A percentile compares a stretch with the other conserved stretches of the same genome.
Conservation (phyloP, 1,139 yeast genomes). For the Fermentozyma sake region DNA sequence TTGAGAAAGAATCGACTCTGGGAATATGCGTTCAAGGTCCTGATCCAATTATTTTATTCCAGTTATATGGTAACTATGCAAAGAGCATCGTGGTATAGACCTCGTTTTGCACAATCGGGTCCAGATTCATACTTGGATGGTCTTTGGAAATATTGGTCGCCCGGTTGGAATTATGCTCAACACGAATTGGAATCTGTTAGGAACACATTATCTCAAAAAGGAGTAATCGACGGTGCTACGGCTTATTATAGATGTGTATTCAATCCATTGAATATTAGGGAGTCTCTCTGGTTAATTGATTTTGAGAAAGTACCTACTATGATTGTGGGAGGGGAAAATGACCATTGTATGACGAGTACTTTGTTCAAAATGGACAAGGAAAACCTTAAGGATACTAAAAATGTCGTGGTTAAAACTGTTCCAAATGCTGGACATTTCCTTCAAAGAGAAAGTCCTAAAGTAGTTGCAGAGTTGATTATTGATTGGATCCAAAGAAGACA, state of each 20-base stretch:
- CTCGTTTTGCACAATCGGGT: slow-evolving; percentile 15
- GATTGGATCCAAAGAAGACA: slow-evolving; percentile 26
- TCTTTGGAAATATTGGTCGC: slow-evolving; percentile 42
- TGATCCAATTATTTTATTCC: slow-evolving; percentile 32
- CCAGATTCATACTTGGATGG: slow-evolving; percentile 24
- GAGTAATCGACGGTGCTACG: slow-evolving; percentile 36
- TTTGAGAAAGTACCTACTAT: slow-evolving; percentile 38
- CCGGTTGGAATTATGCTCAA: slow-evolving; percentile 28
- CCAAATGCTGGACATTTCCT: slow-evolving; percentile 37
- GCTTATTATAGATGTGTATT: slow-evolving; percentile 38
- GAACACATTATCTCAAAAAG: slow-evolving; percentile 21
- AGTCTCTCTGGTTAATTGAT: slow-evolving; percentile 28
- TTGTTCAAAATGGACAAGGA: slow-evolving; percentile 24
- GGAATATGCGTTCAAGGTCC: slow-evolving; percentile 32
- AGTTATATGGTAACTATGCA: slow-evolving; percentile 44
- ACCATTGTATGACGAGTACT: slow-evolving; percentile 35
- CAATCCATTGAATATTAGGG: slow-evolving; percentile 18
- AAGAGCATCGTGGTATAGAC: slow-evolving; percentile 19
- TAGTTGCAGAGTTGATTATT: slow-evolving; percentile 22
- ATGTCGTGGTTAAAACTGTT: slow-evolving; percentile 27
- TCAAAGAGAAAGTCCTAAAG: slow-evolving; percentile 37
- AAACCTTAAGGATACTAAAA: slow-evolving; percentile 16
- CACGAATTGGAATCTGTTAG: slow-evolving; percentile 28
- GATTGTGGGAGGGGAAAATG: slow-evolving; percentile 33
- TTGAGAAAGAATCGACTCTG: slow-evolving; percentile 24